These are phyloP conservation scores for Fragaria iinumae DNA, from an alignment of 306 rosid species.

Conservation along the genomic window DNA sequence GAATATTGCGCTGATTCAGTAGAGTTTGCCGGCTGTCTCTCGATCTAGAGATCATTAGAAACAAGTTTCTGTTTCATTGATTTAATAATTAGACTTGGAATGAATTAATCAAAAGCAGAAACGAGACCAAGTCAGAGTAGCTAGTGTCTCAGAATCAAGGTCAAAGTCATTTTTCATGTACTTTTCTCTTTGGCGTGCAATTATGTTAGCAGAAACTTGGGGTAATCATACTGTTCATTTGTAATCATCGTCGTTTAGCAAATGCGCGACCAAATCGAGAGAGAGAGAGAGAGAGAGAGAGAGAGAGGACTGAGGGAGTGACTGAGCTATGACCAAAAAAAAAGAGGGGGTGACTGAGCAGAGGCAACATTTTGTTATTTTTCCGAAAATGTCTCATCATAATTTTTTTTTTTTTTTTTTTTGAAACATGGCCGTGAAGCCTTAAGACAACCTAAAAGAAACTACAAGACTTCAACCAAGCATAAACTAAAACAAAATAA, in stretches of 20 bases:
- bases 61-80: not conserved
- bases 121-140: not conserved
- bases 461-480: no score
- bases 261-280: not conserved
- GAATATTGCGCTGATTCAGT: slow-evolving; percentile 3
- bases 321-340: no score
- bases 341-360: no score
- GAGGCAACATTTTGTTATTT: no score
- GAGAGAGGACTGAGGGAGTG: not conserved
- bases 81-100: not conserved
- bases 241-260: not conserved
- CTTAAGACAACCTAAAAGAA: no score
- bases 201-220: not conserved
- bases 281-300: not conserved
- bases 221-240: not conserved
- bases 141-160: not conserved
- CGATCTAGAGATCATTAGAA: not conserved
- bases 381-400: no score
- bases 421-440: no score
- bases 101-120: not conserved
- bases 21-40: not conserved
- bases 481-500: no score
- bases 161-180: slow-evolving; percentile 1
- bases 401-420: no score
- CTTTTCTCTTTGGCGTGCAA: slow-evolving; percentile 9